These are phyloP conservation scores for Ceraceosorus guamensis DNA, from an alignment of 1,284 basidiomycete species.

Conservation along the genomic window DNA sequence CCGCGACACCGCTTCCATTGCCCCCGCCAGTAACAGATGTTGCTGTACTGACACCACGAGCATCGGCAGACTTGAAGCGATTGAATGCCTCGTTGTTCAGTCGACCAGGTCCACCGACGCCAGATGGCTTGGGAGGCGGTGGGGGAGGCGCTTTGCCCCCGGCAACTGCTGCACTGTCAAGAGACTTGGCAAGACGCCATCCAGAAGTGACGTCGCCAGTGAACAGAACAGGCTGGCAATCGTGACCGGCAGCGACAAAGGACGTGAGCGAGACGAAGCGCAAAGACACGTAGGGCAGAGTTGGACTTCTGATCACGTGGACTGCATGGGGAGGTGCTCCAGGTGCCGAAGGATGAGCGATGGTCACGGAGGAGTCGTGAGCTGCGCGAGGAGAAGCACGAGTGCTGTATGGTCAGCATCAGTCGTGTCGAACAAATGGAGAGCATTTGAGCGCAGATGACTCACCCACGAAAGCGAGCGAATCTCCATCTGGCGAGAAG, in stretches of 20 bases:
- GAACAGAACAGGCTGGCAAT: slow-evolving; percentile 77
- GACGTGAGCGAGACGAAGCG: slow-evolving; percentile 68
- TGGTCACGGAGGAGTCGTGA: slow-evolving; percentile 43
- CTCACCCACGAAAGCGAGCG: slow-evolving; percentile 78
- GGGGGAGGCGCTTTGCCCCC: slow-evolving; percentile 40
- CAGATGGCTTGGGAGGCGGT: slow-evolving; percentile 32
- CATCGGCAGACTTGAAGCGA: slow-evolving; percentile 86
- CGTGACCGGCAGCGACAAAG: slow-evolving; percentile 82
- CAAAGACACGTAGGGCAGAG: slow-evolving; percentile 42
- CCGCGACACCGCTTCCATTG: slow-evolving; percentile 53
- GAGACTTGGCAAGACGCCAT: slow-evolving; percentile 35
- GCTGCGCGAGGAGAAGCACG: not conserved
- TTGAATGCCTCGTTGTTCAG: slow-evolving; percentile 93
- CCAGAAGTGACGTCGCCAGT: slow-evolving; percentile 31
- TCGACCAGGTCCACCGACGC: slow-evolving; percentile 70
- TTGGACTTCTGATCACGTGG: slow-evolving; percentile 40
- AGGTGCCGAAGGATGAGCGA: slow-evolving; percentile 40
- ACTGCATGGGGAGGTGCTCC: slow-evolving; percentile 38
- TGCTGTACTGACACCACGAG: slow-evolving; percentile 58
- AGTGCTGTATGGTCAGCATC: not conserved
- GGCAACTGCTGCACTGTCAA: slow-evolving; percentile 34
- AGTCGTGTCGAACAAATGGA: not conserved
- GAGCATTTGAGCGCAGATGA: not conserved
- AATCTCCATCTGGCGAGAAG: slow-evolving; percentile 90
- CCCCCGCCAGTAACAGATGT: slow-evolving; percentile 28